Conservation (phyloP, 1,139 yeast species). For the Kodamaea arcana region DNA sequence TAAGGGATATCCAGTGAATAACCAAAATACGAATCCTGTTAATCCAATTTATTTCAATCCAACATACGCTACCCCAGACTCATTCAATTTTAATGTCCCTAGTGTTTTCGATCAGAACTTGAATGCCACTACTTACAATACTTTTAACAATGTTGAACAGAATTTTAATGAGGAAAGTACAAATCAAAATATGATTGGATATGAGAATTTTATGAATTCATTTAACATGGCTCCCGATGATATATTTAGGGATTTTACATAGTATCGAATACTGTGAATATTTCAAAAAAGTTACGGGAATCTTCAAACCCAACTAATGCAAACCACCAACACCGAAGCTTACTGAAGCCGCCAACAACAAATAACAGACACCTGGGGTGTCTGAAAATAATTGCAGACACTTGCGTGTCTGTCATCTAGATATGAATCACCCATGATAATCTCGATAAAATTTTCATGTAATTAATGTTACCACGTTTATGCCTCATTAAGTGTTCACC, state of each 20-base stretch:
- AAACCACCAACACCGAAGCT: no score
- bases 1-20: conserved; percentile 1
- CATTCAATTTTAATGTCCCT: background rate
- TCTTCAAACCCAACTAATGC: no score
- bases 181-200: conserved; percentile 4
- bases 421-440: no score
- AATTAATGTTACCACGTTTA: no score
- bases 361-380: no score
- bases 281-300: no score
- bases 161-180: background rate
- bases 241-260: conserved; percentile 7
- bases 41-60: background rate
- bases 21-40: background rate
- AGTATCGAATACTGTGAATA: background rate
- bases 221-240: conserved; percentile 9
- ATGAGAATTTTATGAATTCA: conserved; percentile 7
- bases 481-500: no score
- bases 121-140: background rate
- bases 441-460: no score
- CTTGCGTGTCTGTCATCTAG: no score
- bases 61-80: background rate
- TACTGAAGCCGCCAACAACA: background rate
- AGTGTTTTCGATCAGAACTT: background rate
- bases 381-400: no score
- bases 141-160: background rate